A percentile compares a stretch with the other conserved stretches of the same genome.
phyloP scores from a whole-genome alignment of 2,329 filamentous ascomycete species.

The Claviceps monticola region DNA sequence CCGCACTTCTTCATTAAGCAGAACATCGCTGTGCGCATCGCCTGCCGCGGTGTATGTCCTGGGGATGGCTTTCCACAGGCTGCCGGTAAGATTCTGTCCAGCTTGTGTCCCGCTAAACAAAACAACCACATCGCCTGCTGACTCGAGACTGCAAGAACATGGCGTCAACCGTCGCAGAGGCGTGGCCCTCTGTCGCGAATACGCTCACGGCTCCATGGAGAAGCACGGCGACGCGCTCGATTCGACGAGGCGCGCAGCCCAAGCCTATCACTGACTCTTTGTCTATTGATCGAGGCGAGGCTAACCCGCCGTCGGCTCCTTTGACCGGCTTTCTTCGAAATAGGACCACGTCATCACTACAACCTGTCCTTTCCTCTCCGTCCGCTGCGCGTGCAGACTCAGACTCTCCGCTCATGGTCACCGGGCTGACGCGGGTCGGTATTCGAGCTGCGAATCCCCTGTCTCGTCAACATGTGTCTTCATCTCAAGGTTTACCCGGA shows the following conservation, averaged over 20 bases:
- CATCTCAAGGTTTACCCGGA: constrained; percentile 5
- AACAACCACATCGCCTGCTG: constrained; percentile 5
- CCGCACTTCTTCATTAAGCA: neutral
- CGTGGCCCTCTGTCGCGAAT: constrained; percentile 32
- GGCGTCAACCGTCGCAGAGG: constrained; percentile 27
- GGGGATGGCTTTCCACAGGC: constrained; percentile 16
- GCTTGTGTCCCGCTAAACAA: too few species aligned
- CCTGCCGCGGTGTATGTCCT: neutral
- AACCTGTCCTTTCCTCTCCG: neutral
- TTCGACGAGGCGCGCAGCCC: constrained; percentile 3
- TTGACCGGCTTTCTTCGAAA: constrained; percentile 18
- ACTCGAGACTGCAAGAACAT: constrained; percentile 20
- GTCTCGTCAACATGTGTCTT: constrained; percentile 14
- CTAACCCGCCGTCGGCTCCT: constrained; percentile 8
- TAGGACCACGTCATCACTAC: constrained; percentile 5
- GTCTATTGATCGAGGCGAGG: constrained; percentile 1
- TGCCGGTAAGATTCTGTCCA: constrained; percentile 13
- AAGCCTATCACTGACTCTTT: constrained; percentile 4
- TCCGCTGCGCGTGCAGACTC: constrained; percentile 5
- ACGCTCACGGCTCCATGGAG: constrained; percentile 24
- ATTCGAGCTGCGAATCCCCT: constrained; percentile 16
- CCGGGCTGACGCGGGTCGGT: constrained; percentile 15
- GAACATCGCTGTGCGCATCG: neutral
- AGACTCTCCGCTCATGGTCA: constrained; percentile 10
- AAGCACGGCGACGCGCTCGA: constrained; percentile 5